Evolutionary conservation across 2,329 filamentous ascomycete genomes (phyloP).

Genomic region (Monosporascus sp.): DNA sequence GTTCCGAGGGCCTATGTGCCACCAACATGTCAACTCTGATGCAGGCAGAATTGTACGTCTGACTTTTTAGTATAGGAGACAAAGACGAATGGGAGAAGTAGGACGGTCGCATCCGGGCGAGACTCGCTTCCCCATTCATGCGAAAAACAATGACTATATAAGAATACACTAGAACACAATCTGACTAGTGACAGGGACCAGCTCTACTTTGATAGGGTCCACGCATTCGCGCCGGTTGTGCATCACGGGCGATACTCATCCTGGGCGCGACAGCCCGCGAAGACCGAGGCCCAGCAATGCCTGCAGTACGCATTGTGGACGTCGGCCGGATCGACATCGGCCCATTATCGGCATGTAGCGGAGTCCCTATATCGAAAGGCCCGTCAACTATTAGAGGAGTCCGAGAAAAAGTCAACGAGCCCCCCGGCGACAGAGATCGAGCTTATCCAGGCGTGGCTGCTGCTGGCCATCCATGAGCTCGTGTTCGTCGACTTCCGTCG

Average conservation of each 20-base stretch:
- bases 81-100: neutral
- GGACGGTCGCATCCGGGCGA: too few relatives aligned
- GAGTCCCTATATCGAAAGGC: slow-evolving; percentile 12
- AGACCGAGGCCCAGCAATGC: slow-evolving; percentile 12
- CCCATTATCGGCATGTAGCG: slow-evolving; percentile 14
- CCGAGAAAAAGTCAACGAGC: slow-evolving; percentile 8
- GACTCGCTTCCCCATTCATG: neutral
- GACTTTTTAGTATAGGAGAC: neutral
- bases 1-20: slow-evolving; percentile 10
- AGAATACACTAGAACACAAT: too few relatives aligned
- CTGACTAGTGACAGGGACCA: slow-evolving; percentile 8
- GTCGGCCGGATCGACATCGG: slow-evolving; percentile 12
- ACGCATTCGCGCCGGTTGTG: slow-evolving; percentile 11
- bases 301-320: slow-evolving; percentile 15
- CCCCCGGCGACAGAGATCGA: slow-evolving; percentile 11
- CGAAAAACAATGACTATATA: neutral
- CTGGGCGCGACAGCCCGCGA: slow-evolving; percentile 11
- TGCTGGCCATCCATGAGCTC: slow-evolving; percentile 18
- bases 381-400: slow-evolving; percentile 10
- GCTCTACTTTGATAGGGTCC: slow-evolving; percentile 15
- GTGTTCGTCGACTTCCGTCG: slow-evolving; percentile 16
- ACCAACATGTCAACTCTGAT: slow-evolving; percentile 15
- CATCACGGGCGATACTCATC: slow-evolving; percentile 14
- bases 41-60: slow-evolving; percentile 15
- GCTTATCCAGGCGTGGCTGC: slow-evolving; percentile 18